Percentiles rank a stretch among this genome's conserved stretches.
Conservation (phyloP, 2,329 filamentous ascomycete genomes). For the Fusarium tupiense region DNA sequence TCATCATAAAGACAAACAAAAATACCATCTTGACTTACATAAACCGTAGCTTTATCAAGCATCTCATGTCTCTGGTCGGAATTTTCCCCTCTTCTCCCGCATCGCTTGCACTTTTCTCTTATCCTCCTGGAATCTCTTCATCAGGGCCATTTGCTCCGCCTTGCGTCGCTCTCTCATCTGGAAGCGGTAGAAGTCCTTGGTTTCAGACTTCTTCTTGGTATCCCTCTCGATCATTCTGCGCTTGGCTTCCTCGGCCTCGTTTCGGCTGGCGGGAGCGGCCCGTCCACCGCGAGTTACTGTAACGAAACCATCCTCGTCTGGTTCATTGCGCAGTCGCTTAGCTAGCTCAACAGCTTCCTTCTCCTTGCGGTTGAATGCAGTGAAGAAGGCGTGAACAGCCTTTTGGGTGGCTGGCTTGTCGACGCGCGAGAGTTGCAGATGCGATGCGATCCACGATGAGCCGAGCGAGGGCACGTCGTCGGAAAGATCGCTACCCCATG, state of each 20-base stretch:
- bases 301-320: constrained; percentile 95
- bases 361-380: constrained; percentile 78
- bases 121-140: constrained; percentile 80
- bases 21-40: constrained; percentile 23
- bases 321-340: constrained; percentile 76
- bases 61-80: constrained; percentile 61
- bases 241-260: constrained; percentile 71
- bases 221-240: constrained; percentile 71
- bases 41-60: background rate
- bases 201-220: constrained; percentile 69
- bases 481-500: constrained; percentile 74
- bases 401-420: constrained; percentile 72
- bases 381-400: constrained; percentile 86
- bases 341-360: constrained; percentile 69
- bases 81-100: constrained; percentile 72
- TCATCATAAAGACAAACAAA: constrained; percentile 54
- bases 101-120: constrained; percentile 76
- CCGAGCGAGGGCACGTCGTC: constrained; percentile 69
- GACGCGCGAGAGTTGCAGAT: constrained; percentile 78
- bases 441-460: constrained; percentile 66
- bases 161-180: constrained; percentile 83
- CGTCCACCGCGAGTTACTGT: constrained; percentile 86
- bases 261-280: constrained; percentile 76
- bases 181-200: constrained; percentile 84
- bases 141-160: constrained; percentile 73